phyloP scores from a whole-genome alignment of 805 yeast genomes.

The Kregervanrija delftensis region DNA sequence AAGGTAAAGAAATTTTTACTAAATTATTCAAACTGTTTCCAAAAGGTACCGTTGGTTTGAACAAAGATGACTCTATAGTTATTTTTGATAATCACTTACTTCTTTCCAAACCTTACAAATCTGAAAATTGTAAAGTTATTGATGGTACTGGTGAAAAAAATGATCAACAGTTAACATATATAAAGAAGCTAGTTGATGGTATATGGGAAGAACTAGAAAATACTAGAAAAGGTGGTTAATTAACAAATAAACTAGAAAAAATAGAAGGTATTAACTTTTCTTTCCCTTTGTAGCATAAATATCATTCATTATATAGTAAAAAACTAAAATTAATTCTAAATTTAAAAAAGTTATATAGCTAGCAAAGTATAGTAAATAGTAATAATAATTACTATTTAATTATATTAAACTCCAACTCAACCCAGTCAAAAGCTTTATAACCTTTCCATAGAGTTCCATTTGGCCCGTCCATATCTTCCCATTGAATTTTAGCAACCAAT shows the following conservation, averaged over 20 bases:
- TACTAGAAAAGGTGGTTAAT: slow-evolving; percentile 47
- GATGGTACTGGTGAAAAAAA: slow-evolving; percentile 15
- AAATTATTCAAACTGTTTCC: slow-evolving; percentile 24
- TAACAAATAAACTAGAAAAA: no score
- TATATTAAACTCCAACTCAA: no score
- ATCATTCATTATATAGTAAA: background rate
- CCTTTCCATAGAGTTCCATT: no score
- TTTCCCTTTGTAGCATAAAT: no score
- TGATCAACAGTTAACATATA: slow-evolving; percentile 25
- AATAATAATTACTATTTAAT: no score
- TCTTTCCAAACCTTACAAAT: slow-evolving; percentile 33
- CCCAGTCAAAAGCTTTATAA: no score
- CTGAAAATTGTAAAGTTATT: slow-evolving; percentile 24
- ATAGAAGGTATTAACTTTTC: no score
- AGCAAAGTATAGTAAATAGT: background rate
- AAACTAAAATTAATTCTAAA: background rate
- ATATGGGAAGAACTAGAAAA: slow-evolving; percentile 39
- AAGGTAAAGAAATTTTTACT: slow-evolving; percentile 23
- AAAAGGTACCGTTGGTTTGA: slow-evolving; percentile 28
- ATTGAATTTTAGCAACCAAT: no score
- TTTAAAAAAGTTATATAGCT: background rate
- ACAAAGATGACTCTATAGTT: slow-evolving; percentile 29
- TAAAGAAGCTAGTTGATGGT: slow-evolving; percentile 44
- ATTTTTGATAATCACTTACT: slow-evolving; percentile 31
- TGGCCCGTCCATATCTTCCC: no score